Evolutionary conservation across 805 yeast species (phyloP).

Genomic region (Ogataea paraovalis): DNA sequence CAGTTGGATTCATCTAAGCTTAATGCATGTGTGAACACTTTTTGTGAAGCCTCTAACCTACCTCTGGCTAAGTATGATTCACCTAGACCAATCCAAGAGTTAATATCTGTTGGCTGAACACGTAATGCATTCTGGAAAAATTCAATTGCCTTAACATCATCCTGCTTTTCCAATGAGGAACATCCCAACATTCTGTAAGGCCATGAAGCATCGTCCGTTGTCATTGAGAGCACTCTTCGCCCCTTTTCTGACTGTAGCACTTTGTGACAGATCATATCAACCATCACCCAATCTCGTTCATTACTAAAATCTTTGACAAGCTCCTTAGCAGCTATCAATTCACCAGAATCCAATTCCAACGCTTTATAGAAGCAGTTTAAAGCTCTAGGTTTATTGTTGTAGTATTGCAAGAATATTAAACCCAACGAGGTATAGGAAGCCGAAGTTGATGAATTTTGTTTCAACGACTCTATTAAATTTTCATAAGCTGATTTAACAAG

Average conservation of each 20-base stretch:
- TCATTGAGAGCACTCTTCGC: constrained; percentile 40
- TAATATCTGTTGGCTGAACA: constrained; percentile 57
- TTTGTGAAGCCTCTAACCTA: constrained; percentile 77
- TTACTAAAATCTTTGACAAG: constrained; percentile 68
- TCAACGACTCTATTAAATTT: constrained; percentile 56
- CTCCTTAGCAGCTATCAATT: constrained; percentile 67
- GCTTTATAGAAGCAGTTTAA: constrained; percentile 86
- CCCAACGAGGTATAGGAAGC: constrained; percentile 85
- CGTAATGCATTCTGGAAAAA: constrained; percentile 86
- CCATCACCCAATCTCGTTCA: constrained; percentile 77
- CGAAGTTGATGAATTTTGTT: constrained; percentile 61
- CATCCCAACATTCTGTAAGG: constrained; percentile 87
- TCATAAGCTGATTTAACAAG: constrained; percentile 49
- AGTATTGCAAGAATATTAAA: constrained; percentile 55
- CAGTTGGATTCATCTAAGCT: constrained; percentile 50
- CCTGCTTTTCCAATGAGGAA: constrained; percentile 63
- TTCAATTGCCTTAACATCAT: constrained; percentile 76
- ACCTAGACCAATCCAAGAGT: constrained; percentile 96
- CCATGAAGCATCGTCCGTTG: constrained; percentile 54
- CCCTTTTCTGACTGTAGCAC: constrained; percentile 63
- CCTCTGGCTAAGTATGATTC: constrained; percentile 89
- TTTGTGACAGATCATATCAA: constrained; percentile 65
- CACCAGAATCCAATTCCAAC: constrained; percentile 78
- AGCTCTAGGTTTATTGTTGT: constrained; percentile 62
- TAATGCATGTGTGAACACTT: constrained; percentile 70